Evolutionary conservation across 805 yeast species (phyloP).

Genomic region (Lipomyces starkeyi): DNA sequence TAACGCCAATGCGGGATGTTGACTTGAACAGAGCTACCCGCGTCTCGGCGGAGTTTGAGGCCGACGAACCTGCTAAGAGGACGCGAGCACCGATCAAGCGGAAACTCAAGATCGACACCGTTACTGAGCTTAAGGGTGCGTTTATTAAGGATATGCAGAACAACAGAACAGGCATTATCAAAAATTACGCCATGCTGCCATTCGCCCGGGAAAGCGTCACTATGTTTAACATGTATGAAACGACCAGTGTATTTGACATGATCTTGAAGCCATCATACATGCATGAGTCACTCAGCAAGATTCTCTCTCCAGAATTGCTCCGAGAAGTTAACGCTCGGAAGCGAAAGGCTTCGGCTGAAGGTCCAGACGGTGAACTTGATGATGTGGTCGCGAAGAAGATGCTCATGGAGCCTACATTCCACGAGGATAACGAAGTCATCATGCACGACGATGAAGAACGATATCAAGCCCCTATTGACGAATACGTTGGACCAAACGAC

Average conservation of each 20-base stretch:
- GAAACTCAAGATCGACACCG: conserved; percentile 50
- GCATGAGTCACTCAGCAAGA: conserved; percentile 18
- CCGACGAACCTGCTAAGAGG: background rate
- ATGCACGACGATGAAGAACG: conserved; percentile 16
- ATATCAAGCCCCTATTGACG: conserved; percentile 13
- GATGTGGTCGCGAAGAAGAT: conserved; percentile 32
- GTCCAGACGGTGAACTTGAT: conserved; percentile 18
- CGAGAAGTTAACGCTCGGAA: conserved; percentile 5
- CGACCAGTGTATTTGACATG: conserved; percentile 16
- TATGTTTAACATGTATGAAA: conserved; percentile 21
- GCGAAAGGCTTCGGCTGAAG: conserved; percentile 21
- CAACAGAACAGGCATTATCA: conserved; percentile 39
- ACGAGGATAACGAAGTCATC: conserved; percentile 18
- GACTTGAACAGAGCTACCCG: conserved; percentile 2
- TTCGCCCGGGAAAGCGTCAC: conserved; percentile 26
- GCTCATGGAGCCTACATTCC: conserved; percentile 14
- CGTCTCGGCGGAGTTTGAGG: background rate
- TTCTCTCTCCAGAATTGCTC: conserved; percentile 15
- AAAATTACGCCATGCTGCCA: conserved; percentile 33
- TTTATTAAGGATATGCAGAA: conserved; percentile 46
- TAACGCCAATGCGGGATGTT: conserved; percentile 6
- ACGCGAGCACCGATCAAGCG: conserved; percentile 46
- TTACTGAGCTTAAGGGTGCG: conserved; percentile 54
- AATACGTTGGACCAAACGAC: background rate
- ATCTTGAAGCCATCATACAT: conserved; percentile 26